Evolutionary conservation across 805 yeast species (phyloP), one percentile per base, ranked within the genome.

Genomic region (Metschnikowia corniflorae): DNA sequence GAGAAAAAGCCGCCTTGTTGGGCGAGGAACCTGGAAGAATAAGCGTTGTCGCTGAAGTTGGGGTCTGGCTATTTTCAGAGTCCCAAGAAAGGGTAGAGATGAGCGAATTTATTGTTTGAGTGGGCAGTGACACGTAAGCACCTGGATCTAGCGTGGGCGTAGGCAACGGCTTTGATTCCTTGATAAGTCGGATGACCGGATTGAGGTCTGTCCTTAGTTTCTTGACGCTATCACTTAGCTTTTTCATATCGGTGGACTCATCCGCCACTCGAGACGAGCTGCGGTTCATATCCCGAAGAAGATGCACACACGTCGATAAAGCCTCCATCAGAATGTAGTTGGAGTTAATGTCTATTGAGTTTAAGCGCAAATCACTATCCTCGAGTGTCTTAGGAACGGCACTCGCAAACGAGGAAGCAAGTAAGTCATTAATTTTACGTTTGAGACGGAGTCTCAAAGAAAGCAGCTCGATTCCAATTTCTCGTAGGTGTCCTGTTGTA

Each of bases 151-250:
- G 55, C 1, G 76, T 72, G 6, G 84, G 87, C 0, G 82, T 76
- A 0, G 87, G 87, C 34, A 82, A 63, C 4, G 86, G 87, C 49
- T 77, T 73, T 44, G 75, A 60, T 55, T 82, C 88, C 50, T 82
- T 82, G 30, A 75, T 65, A 32, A 75, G 63, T 39, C 81, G 70
- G 37, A 80, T 68, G 6, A 81, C 69, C 1, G 88, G 89, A 27
- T 78, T 61, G 47, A 82, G 58, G 43, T 82, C 89, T 29, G 80
- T 77, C 34, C 82, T 68, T 44, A 83, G 65, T 49, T 75, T 68
- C 30, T 65, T 60, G 52, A 79, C 74, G 49, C 71, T 73, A 16
- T 79, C 85, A 35, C 63, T 62, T 32, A 82, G 64, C 42, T 59
- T 62, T 42, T 64, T 65, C 37, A 65, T 42, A 24, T 68, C 71